phyloP scores from a whole-genome alignment of 345 rosid genomes.

The Cardiospermum halicacabum region DNA sequence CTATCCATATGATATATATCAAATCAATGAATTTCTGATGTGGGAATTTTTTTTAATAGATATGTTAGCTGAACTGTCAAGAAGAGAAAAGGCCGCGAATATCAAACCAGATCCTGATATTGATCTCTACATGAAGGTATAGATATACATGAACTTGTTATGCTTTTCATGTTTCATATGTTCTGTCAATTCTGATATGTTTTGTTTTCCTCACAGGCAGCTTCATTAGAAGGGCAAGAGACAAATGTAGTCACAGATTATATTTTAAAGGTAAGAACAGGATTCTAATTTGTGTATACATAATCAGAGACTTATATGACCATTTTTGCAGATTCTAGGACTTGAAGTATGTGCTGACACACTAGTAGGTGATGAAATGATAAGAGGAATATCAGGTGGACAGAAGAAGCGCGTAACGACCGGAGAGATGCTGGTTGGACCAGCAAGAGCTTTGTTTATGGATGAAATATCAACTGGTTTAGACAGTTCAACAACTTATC shows the following conservation, averaged over 20 bases:
- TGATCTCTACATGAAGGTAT: conserved; percentile 81
- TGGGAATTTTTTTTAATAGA: conserved; percentile 25
- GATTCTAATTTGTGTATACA: too few species aligned
- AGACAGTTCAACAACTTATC: conserved; percentile 79
- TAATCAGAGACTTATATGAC: neutral
- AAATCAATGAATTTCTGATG: conserved; percentile 1
- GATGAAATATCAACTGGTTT: conserved; percentile 86
- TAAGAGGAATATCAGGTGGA: conserved; percentile 60
- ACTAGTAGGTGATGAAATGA: conserved; percentile 55
- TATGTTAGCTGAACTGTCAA: conserved; percentile 59
- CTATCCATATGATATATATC: neutral
- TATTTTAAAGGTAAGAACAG: conserved; percentile 53
- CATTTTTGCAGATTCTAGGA: conserved; percentile 42
- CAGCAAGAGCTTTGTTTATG: conserved; percentile 73
- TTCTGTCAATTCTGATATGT: neutral
- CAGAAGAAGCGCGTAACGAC: conserved; percentile 55
- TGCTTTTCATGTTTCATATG: neutral
- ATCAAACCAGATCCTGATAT: conserved; percentile 90
- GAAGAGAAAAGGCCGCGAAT: conserved; percentile 74
- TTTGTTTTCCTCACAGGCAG: conserved; percentile 65
- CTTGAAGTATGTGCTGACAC: conserved; percentile 59
- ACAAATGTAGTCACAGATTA: conserved; percentile 70
- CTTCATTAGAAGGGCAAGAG: conserved; percentile 59
- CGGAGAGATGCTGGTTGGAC: conserved; percentile 84
- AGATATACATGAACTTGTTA: neutral